Percentiles rank a stretch among this genome's conserved stretches.
These are phyloP conservation scores for Fusarium sororula DNA, from an alignment of 2,329 filamentous ascomycete species.

Conservation along the genomic window DNA sequence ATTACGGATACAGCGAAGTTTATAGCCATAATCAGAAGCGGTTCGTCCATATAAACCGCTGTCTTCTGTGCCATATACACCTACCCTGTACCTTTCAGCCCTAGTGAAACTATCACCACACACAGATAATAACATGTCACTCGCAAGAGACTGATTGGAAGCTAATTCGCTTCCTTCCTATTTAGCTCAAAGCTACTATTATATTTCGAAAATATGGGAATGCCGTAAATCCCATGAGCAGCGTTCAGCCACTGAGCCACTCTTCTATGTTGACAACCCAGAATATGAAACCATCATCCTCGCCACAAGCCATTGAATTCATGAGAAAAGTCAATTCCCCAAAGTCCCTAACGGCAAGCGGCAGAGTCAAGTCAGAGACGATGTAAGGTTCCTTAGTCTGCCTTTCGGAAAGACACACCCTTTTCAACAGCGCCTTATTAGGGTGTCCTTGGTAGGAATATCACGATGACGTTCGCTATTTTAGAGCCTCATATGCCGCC, in stretches of 20 bases:
- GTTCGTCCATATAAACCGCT: background rate
- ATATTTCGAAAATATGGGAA: background rate
- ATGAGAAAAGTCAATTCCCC: constrained; percentile 15
- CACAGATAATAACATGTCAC: background rate
- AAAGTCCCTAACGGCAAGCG: background rate
- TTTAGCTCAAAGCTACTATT: too few relatives aligned
- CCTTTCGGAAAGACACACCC: background rate
- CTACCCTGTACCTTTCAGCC: background rate
- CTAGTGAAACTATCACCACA: background rate
- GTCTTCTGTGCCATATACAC: background rate
- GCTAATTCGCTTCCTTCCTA: background rate
- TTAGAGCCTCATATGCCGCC: background rate
- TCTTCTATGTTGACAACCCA: background rate
- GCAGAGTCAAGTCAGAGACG: background rate
- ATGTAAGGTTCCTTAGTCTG: constrained; percentile 1
- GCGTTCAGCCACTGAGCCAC: background rate
- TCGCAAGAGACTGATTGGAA: background rate
- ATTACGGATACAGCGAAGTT: background rate
- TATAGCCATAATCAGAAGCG: background rate
- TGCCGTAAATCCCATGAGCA: background rate
- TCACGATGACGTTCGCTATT: constrained; percentile 12
- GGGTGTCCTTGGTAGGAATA: background rate
- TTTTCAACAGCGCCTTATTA: background rate
- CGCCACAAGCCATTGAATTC: background rate
- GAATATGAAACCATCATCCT: background rate